phyloP scores from a whole-genome alignment of 2,329 filamentous ascomycete species.

The Aspergillus costaricaensis region DNA sequence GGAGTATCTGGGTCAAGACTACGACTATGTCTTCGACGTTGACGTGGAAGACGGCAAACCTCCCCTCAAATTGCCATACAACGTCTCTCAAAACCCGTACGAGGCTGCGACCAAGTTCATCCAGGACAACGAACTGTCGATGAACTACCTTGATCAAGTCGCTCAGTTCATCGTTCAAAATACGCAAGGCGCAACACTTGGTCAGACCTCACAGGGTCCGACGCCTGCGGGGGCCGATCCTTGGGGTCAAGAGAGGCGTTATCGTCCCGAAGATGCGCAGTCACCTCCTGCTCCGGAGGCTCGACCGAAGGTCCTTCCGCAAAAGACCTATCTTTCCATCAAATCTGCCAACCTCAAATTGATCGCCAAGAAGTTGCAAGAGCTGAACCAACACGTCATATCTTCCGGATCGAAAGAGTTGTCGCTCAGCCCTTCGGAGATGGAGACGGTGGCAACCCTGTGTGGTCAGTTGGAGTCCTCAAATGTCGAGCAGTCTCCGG shows the following conservation, averaged over 20 bases:
- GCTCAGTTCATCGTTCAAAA: slow-evolving; percentile 91
- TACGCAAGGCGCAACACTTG: slow-evolving; percentile 82
- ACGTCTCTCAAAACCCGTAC: slow-evolving; percentile 88
- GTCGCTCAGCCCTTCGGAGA: slow-evolving; percentile 71
- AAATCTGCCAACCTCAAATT: slow-evolving; percentile 68
- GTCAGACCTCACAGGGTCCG: slow-evolving; percentile 55
- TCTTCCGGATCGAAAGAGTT: slow-evolving; percentile 70
- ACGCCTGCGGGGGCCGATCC: slow-evolving; percentile 63
- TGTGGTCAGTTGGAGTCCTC: slow-evolving; percentile 62
- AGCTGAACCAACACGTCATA: slow-evolving; percentile 70
- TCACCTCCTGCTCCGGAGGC: slow-evolving; percentile 38
- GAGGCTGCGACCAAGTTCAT: slow-evolving; percentile 90
- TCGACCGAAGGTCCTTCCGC: slow-evolving; percentile 68
- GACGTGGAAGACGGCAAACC: slow-evolving; percentile 95
- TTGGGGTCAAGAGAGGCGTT: slow-evolving; percentile 75
- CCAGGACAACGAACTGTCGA: slow-evolving; percentile 80
- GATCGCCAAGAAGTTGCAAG: slow-evolving; percentile 74
- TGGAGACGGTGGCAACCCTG: slow-evolving; percentile 63
- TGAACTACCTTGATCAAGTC: slow-evolving; percentile 86
- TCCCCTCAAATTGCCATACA: slow-evolving; percentile 89
- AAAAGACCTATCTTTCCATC: slow-evolving; percentile 77
- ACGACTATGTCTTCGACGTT: slow-evolving; percentile 95
- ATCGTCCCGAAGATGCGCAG: slow-evolving; percentile 68
- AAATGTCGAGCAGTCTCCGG: slow-evolving; percentile 47
- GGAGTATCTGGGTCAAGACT: slow-evolving; percentile 79